Base-by-base conservation (phyloP, 805 yeast genomes). In the Scheffersomyces amazonensis region DNA sequence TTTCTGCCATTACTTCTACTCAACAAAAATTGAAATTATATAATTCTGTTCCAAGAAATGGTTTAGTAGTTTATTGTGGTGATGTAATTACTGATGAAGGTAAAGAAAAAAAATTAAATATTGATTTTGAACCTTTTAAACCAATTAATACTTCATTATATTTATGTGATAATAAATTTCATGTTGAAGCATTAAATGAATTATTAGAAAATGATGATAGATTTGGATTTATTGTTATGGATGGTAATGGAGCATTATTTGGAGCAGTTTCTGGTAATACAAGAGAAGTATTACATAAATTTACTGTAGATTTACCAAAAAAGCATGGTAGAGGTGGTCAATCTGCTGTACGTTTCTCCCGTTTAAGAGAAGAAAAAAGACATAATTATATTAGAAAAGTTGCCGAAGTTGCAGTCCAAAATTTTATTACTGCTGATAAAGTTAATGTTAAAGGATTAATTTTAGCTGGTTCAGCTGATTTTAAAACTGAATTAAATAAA, bases 251-350 rank as follows among this genome's bases (percentile, higher is more conserved):
- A 43, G 87, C 96, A 2, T 73, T 93, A 50, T 93, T 93, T 53
- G 99, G 99, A 68, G 77, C 95, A 15, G 80, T 93, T 39, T 81
- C 95, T 32, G 99, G 99, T 64, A 93, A 93, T 71, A 90, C 96
- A 33, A 84, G 99, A 74, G 96, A 93, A 46, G 87, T 93, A 32
- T 74, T 93, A 58, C 96, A 91, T 68, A 93, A 93, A 68, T 93
- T 93, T 69, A 85, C 73, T 2, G 99, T 93, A 40, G 99, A 93
- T 66, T 75, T 93, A 55, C 99, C 99, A 55, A 93, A 93, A 75
- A 93, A 93, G 87, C 99, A 93, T 76, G 99, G 99, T 58, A 86
- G 99, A 78, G 99, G 99, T 86, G 99, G 99, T 84, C 99, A 93
- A 74, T 93, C 99, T 46, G 99, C 99, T 32, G 63, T 93, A 53